A percentile compares a stretch with the other conserved stretches of the same genome.
These are phyloP conservation scores for Baorangia bicolor DNA, from an alignment of 768 basidiomycete species.

Conservation along the genomic window DNA sequence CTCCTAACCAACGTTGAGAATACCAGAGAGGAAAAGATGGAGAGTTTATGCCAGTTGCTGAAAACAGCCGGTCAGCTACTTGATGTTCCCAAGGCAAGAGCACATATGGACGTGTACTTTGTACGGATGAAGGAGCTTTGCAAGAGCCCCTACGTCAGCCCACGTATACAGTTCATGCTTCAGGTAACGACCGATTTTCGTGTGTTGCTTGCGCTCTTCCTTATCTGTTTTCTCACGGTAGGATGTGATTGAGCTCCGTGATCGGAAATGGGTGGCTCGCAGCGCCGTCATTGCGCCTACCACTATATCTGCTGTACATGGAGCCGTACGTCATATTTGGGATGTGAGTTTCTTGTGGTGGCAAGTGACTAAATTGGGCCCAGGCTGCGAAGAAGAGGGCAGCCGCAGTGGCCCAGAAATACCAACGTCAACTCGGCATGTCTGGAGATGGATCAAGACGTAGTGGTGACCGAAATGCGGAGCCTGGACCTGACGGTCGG, in stretches of 20 bases:
- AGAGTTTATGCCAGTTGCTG: slow-evolving; percentile 90
- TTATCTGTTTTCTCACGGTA: slow-evolving; percentile 31
- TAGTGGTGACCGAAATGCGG: slow-evolving; percentile 70
- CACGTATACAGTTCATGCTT: slow-evolving; percentile 95
- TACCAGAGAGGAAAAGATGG: slow-evolving; percentile 97
- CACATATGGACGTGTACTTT: slow-evolving; percentile 93
- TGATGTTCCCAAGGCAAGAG: slow-evolving; percentile 77
- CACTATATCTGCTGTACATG: slow-evolving; percentile 87
- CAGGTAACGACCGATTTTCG: slow-evolving; percentile 55
- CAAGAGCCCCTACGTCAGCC: slow-evolving; percentile 70
- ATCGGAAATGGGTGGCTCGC: slow-evolving; percentile 76
- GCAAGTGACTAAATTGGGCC: slow-evolving; percentile 3
- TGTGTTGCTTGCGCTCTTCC: background rate
- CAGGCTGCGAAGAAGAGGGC: slow-evolving; percentile 85
- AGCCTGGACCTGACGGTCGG: slow-evolving; percentile 85
- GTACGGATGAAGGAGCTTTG: slow-evolving; percentile 81
- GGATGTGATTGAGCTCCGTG: slow-evolving; percentile 90
- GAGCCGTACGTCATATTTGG: slow-evolving; percentile 60
- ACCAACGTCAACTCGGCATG: slow-evolving; percentile 67
- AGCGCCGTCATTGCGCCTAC: slow-evolving; percentile 74
- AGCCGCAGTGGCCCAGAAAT: slow-evolving; percentile 56
- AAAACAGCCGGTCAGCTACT: slow-evolving; percentile 83
- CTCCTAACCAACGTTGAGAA: slow-evolving; percentile 89
- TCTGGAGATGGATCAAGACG: slow-evolving; percentile 90
- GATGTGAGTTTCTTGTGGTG: background rate